Percentiles rank a stretch among this genome's conserved stretches.
Evolutionary conservation across 768 basidiomycete genomes (phyloP).

Genomic region (Trametes villosa): DNA sequence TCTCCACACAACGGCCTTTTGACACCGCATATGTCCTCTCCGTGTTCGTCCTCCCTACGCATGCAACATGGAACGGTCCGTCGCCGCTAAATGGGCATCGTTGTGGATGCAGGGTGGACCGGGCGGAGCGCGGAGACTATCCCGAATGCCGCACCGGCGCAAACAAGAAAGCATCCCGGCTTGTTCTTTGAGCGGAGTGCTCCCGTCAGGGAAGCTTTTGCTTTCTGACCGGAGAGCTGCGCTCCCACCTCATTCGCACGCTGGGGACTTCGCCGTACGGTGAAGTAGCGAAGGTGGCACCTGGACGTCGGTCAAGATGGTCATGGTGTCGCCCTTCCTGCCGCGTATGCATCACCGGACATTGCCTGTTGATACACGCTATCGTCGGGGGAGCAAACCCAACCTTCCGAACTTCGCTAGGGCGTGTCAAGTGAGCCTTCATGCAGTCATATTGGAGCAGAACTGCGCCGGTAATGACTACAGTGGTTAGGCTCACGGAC

Average conservation of each 20-base stretch:
- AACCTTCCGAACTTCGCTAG: not conserved
- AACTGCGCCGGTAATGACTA: not conserved
- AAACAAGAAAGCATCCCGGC: not conserved
- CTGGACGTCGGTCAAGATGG: not conserved
- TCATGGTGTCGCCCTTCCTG: not conserved
- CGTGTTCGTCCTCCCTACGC: not conserved
- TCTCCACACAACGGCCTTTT: constrained; percentile 19
- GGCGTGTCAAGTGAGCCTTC: not conserved
- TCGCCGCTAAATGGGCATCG: too few species aligned
- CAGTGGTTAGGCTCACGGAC: constrained; percentile 1
- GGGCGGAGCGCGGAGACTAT: not conserved
- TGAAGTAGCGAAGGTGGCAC: not conserved
- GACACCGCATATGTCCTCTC: constrained; percentile 16
- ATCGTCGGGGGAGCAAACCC: not conserved
- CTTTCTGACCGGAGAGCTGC: too few species aligned
- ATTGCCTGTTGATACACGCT: not conserved
- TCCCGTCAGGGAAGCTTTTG: not conserved
- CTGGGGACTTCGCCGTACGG: not conserved
- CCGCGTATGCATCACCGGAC: not conserved
- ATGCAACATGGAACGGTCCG: not conserved
- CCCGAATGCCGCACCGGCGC: not conserved
- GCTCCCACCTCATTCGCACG: too few species aligned
- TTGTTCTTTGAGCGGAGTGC: not conserved
- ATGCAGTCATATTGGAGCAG: not conserved
- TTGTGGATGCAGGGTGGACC: too few species aligned